phyloP scores from a whole-genome alignment of 164 flowering plant species.

The Annona cherimola region DNA sequence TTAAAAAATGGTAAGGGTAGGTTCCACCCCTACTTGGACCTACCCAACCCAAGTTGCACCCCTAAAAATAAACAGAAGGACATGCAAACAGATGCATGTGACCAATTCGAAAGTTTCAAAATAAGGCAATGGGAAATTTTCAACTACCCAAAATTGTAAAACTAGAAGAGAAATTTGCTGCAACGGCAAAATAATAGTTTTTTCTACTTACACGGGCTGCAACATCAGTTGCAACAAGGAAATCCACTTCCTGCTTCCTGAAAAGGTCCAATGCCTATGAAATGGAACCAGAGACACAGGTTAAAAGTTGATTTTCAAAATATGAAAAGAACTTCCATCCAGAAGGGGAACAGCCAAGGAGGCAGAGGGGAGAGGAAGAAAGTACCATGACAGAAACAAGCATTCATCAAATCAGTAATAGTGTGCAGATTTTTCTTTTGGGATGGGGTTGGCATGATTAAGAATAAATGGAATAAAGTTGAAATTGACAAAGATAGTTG shows the following conservation, averaged over 20 bases:
- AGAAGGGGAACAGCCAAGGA: background rate
- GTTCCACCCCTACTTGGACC: no score
- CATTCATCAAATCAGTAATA: no score
- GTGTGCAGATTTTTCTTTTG: no score
- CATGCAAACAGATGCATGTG: background rate
- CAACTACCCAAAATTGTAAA: background rate
- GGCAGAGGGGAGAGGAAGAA: background rate
- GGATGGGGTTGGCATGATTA: no score
- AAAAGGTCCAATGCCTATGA: conserved; percentile 82
- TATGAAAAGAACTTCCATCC: background rate
- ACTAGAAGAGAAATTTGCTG: background rate
- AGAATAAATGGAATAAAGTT: no score
- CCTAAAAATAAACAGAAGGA: background rate
- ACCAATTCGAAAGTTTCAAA: no score
- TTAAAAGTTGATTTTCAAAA: background rate
- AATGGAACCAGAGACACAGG: background rate
- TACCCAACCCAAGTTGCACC: background rate
- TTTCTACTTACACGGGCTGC: conserved; percentile 82
- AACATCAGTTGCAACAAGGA: conserved; percentile 91
- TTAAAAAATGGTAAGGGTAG: no score
- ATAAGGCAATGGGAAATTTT: no score
- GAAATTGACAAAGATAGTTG: no score
- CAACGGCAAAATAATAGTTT: background rate
- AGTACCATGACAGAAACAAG: no score
- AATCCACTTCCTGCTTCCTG: conserved; percentile 87